Base-by-base conservation (phyloP, 371 early-diverging fungal species). In the Rhizopus microsporus region DNA sequence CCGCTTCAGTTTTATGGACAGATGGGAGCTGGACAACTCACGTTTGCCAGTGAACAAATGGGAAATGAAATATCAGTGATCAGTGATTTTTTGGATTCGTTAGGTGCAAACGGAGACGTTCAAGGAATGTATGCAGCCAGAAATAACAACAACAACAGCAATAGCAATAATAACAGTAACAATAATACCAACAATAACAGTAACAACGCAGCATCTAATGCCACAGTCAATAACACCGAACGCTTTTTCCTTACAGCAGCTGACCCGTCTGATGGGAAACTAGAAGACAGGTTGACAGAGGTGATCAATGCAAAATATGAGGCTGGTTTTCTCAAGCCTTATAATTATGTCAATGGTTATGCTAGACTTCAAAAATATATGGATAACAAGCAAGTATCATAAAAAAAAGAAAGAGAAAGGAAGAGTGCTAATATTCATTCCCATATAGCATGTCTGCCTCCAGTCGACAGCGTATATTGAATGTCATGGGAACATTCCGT, bases 241-340 rank as follows among this genome's bases (percentile, higher is more conserved):
- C 84, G 86, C 63, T 96, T 94, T 71, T 86, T 91, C 52, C 73
- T 95, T 51, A 93, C 91, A 5, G 93, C 93, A 0, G 94, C 95
- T 1, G 92, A 96, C 71, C 95, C 94, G 0, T 78, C 79, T 1
- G 95, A 93, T 59, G 91, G 90, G 9, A 83, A 90, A 29, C 71
- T 84, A 9, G 90, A 91, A 63, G 94, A 92, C 57, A 87, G 92
- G 47, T 75, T 95, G 54, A 91, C 84, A 35, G 90, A 94, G 63
- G 89, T 95, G 32, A 91, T 96, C 69, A 88, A 88, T 65, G 94
- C 94, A 31, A 97, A 97, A 71, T 93, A 90, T 60, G 93, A 95
- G 53, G 95, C 96, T 3, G 97, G 97, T 0, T 82, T 94, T 55
- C 76, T 97, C 32, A 93, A 91, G 59, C 97, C 97, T 1, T 94